phyloP scores from a whole-genome alignment of 2,329 filamentous ascomycete species.

The Aspergillus unguis region DNA sequence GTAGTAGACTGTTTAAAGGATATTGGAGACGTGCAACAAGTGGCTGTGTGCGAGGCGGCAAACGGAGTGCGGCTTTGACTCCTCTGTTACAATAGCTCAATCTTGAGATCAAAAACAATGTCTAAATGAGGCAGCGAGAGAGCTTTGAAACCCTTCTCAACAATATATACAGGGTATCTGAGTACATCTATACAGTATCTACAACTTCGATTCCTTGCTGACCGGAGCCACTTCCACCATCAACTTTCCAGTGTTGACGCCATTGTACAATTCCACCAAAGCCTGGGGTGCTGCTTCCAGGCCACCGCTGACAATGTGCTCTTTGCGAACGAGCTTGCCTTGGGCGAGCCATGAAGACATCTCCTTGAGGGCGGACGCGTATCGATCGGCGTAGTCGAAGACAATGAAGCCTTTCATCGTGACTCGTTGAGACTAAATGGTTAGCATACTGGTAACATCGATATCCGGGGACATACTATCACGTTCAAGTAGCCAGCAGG shows the following conservation, averaged over 20 bases:
- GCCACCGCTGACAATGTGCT: constrained; percentile 69
- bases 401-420: constrained; percentile 71
- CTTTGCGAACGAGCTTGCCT: constrained; percentile 68
- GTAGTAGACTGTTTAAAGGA: too few species aligned
- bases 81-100: too few species aligned
- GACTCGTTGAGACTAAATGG: constrained; percentile 32
- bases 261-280: constrained; percentile 63
- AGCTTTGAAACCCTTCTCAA: too few species aligned
- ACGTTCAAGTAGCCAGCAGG: constrained; percentile 49
- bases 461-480: constrained; percentile 31
- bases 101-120: too few species aligned
- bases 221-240: constrained; percentile 45
- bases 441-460: constrained; percentile 14
- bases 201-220: constrained; percentile 44
- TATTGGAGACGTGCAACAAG: too few species aligned
- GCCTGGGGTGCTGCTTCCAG: constrained; percentile 61
- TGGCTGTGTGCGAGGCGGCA: too few species aligned
- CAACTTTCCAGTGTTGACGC: constrained; percentile 67
- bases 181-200: not conserved
- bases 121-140: too few species aligned
- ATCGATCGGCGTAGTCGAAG: constrained; percentile 63
- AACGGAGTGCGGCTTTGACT: too few species aligned
- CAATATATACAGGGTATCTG: too few species aligned
- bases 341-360: constrained; percentile 66
- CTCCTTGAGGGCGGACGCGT: constrained; percentile 56